These are phyloP conservation scores for Aquilaria sinensis DNA, from an alignment of 345 rosid species.

Conservation along the genomic window DNA sequence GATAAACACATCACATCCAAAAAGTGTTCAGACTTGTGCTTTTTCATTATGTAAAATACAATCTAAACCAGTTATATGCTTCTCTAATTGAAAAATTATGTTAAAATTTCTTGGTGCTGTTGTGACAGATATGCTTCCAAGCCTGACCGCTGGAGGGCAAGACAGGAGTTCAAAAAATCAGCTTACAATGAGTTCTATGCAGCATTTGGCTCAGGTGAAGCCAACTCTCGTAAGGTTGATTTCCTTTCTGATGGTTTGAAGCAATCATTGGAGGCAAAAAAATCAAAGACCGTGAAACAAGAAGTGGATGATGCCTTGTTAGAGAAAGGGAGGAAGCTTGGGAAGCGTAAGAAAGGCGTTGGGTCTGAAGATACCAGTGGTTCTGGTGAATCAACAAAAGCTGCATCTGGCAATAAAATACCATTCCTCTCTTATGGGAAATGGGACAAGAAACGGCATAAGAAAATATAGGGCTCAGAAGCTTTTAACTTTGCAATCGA, in stretches of 20 bases:
- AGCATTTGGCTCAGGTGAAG: constrained; percentile 58
- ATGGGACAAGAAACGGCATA: constrained; percentile 34
- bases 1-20: not conserved
- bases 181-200: constrained; percentile 57
- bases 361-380: constrained; percentile 15
- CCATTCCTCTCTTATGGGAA: constrained; percentile 39
- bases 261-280: constrained; percentile 26
- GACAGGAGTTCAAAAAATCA: constrained; percentile 72
- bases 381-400: constrained; percentile 25
- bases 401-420: constrained; percentile 21
- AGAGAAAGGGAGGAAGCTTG: constrained; percentile 18
- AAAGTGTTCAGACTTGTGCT: too few species aligned
- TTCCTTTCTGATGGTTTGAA: constrained; percentile 41
- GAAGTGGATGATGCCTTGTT: constrained; percentile 30
- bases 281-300: constrained; percentile 43
- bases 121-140: constrained; percentile 46
- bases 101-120: constrained; percentile 8
- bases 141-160: constrained; percentile 79
- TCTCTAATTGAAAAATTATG: not conserved
- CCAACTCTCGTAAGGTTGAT: constrained; percentile 33
- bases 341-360: constrained; percentile 15
- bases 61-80: not conserved
- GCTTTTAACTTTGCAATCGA: too few species aligned
- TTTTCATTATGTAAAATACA: not conserved
- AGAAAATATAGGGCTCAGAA: constrained; percentile 17